Evolutionary conservation across 2,329 filamentous ascomycete species (phyloP).

Genomic region (Raffaelea ambrosiae): DNA sequence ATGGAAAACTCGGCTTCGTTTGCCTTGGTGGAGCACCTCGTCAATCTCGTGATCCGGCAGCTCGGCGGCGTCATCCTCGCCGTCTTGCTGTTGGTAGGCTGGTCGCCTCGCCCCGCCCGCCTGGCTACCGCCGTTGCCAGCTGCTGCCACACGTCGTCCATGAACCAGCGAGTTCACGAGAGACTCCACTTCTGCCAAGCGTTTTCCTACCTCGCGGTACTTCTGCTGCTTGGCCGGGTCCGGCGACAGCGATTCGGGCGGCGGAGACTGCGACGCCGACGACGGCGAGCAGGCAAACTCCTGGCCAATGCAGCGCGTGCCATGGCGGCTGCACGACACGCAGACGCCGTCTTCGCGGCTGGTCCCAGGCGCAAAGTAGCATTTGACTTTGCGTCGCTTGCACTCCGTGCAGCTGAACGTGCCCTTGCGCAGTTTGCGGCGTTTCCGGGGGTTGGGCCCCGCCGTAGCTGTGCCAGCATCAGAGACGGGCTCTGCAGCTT

Average conservation of each 20-base stretch:
- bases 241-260: not conserved
- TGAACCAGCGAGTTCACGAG: constrained; percentile 23
- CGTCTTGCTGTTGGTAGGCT: not conserved
- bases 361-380: constrained; percentile 26
- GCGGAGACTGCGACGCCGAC: not conserved
- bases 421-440: constrained; percentile 35
- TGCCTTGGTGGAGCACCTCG: not conserved
- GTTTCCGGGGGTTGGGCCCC: too few relatives aligned
- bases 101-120: not conserved
- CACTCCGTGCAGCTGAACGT: constrained; percentile 50
- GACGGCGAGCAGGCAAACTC: constrained; percentile 20
- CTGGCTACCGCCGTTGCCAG: too few relatives aligned
- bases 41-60: not conserved
- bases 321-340: constrained; percentile 33
- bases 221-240: constrained; percentile 5
- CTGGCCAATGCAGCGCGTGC: constrained; percentile 34
- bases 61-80: not conserved
- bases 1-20: too few relatives aligned
- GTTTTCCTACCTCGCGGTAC: constrained; percentile 1
- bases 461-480: too few relatives aligned
- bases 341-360: constrained; percentile 22
- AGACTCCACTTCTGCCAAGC: constrained; percentile 23
- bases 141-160: too few relatives aligned
- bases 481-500: too few relatives aligned
- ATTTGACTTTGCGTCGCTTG: constrained; percentile 38